These are phyloP conservation scores for Elsinoe necatrix DNA, from an alignment of 2,329 filamentous ascomycete species.

Conservation along the genomic window DNA sequence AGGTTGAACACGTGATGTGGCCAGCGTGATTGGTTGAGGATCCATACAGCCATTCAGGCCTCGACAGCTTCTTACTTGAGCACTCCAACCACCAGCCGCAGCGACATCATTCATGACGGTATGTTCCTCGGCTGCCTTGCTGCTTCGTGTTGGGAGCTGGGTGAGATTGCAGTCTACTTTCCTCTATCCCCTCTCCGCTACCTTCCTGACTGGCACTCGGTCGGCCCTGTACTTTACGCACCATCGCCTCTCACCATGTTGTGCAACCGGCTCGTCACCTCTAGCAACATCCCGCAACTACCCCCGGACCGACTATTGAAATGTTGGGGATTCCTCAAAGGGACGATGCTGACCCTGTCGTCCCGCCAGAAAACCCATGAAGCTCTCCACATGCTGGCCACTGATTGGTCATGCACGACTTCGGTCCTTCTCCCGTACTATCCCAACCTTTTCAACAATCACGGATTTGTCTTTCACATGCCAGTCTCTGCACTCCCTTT, in stretches of 20 bases:
- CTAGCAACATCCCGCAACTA: background rate
- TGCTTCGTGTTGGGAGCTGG: too few relatives aligned
- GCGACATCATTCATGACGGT: too few relatives aligned
- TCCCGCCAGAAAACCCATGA: background rate
- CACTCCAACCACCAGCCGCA: too few relatives aligned
- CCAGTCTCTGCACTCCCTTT: background rate
- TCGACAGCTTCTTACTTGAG: too few relatives aligned
- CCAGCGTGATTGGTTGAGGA: background rate
- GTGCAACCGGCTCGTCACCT: background rate
- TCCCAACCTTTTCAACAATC: background rate
- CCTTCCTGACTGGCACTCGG: too few relatives aligned
- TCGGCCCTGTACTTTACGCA: too few relatives aligned
- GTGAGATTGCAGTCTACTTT: too few relatives aligned
- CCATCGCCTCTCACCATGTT: background rate
- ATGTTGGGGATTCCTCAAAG: background rate
- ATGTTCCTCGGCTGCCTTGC: too few relatives aligned
- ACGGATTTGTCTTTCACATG: conserved; percentile 5
- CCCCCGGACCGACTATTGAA: background rate
- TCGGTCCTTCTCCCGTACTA: background rate
- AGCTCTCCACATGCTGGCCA: background rate
- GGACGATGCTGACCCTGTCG: background rate
- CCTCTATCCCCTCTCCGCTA: too few relatives aligned
- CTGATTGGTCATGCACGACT: background rate
- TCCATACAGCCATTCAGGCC: too few relatives aligned
- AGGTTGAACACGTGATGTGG: background rate